phyloP scores from a whole-genome alignment of 2,329 filamentous ascomycete species.

The Trichoderma endophyticum region DNA sequence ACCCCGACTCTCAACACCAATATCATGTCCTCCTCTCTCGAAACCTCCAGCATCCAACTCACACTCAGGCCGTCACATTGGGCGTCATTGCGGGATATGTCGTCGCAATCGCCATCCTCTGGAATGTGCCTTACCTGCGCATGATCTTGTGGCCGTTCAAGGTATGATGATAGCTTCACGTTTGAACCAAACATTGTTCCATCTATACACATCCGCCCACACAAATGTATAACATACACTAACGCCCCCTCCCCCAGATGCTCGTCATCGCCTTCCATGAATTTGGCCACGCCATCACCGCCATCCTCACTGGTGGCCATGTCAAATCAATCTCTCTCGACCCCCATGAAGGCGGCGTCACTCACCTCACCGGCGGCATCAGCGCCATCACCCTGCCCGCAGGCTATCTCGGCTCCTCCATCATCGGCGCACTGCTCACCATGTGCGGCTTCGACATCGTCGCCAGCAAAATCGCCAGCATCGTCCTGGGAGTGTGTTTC shows the following conservation, averaged over 20 bases:
- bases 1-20: not conserved
- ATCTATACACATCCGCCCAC: not conserved
- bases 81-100: constrained; percentile 70
- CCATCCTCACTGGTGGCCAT: constrained; percentile 67
- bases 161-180: constrained; percentile 38
- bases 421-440: constrained; percentile 73
- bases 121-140: constrained; percentile 75
- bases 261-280: constrained; percentile 82
- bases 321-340: constrained; percentile 74
- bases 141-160: constrained; percentile 80
- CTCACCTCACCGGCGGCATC: constrained; percentile 71
- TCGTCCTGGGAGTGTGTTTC: constrained; percentile 70
- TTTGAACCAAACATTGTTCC: not conserved
- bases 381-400: constrained; percentile 70
- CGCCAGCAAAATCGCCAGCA: constrained; percentile 73
- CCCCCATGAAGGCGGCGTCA: constrained; percentile 76
- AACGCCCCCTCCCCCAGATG: constrained; percentile 52
- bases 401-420: constrained; percentile 71
- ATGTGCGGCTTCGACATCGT: constrained; percentile 82
- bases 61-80: constrained; percentile 68
- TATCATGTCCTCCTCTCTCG: constrained; percentile 33
- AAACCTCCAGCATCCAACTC: constrained; percentile 56
- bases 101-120: constrained; percentile 70
- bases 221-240: not conserved
- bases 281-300: constrained; percentile 71